These are phyloP conservation scores for Didymosphaeria variabile DNA, from an alignment of 2,329 filamentous ascomycete genomes.

Conservation along the genomic window DNA sequence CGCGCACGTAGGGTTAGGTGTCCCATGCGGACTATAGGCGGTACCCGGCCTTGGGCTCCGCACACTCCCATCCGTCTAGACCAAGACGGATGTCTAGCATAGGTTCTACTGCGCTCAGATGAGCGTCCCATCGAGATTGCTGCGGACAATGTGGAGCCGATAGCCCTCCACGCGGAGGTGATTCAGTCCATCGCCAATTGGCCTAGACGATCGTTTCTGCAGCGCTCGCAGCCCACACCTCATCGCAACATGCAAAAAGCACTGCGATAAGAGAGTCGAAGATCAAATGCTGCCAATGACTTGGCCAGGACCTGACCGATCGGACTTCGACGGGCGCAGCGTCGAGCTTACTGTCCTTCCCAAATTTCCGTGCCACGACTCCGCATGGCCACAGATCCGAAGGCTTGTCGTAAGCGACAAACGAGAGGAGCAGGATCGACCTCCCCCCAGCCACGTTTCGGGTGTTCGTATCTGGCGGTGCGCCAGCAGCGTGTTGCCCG, in stretches of 20 bases:
- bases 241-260: neutral
- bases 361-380: conserved; percentile 10
- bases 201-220: neutral
- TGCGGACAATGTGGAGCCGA: neutral
- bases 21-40: conserved; percentile 13
- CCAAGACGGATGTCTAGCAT: conserved; percentile 1
- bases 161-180: neutral
- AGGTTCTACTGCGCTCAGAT: neutral
- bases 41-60: conserved; percentile 4
- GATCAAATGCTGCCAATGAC: neutral
- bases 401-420: conserved; percentile 9
- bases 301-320: conserved; percentile 6
- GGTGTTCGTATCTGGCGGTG: conserved; percentile 1
- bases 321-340: conserved; percentile 12
- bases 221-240: neutral
- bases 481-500: neutral
- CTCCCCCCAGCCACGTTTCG: conserved; percentile 7
- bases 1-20: conserved; percentile 2
- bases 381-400: conserved; percentile 10
- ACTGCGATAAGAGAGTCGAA: neutral
- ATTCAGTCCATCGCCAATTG: neutral
- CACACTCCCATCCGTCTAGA: conserved; percentile 7
- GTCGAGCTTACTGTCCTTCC: conserved; percentile 14
- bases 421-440: conserved; percentile 10
- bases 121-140: neutral